Conservation (phyloP, 495 filamentous ascomycete genomes). For the Aspergillus coremiiformis region DNA sequence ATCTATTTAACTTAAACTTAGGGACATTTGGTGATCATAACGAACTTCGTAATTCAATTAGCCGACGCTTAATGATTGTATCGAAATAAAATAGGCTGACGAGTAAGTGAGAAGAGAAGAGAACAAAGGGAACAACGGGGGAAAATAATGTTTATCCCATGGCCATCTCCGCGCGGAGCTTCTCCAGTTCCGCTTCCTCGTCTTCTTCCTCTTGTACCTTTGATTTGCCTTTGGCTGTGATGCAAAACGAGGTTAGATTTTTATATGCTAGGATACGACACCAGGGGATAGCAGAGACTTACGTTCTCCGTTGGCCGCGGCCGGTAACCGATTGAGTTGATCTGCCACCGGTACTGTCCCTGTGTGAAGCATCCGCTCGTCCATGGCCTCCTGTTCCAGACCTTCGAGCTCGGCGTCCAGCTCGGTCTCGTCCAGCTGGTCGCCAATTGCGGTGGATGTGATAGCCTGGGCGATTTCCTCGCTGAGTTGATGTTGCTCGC, state of each 20-base stretch:
- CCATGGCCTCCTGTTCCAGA: slow-evolving; percentile 80
- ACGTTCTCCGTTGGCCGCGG: slow-evolving; percentile 66
- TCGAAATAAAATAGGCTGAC: not conserved
- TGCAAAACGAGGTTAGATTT: not conserved
- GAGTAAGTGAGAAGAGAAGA: not conserved
- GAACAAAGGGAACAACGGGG: not conserved
- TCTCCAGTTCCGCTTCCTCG: slow-evolving; percentile 91
- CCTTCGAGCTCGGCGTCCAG: slow-evolving; percentile 69
- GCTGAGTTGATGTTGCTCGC: slow-evolving; percentile 85
- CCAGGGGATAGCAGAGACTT: slow-evolving; percentile 37
- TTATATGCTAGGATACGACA: too few species aligned
- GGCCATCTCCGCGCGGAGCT: slow-evolving; percentile 95
- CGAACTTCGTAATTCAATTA: not conserved
- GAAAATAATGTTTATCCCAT: slow-evolving; percentile 43
- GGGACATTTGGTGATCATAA: not conserved
- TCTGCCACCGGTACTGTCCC: slow-evolving; percentile 68
- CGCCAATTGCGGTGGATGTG: slow-evolving; percentile 58
- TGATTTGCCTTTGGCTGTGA: slow-evolving; percentile 46
- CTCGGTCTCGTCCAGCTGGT: slow-evolving; percentile 77
- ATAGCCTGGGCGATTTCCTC: slow-evolving; percentile 87
- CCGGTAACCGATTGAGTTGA: slow-evolving; percentile 64
- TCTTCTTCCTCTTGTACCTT: slow-evolving; percentile 59
- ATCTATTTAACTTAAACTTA: not conserved
- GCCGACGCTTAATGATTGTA: not conserved
- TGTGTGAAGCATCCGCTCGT: slow-evolving; percentile 88